Evolutionary conservation across 2,329 filamentous ascomycete species (phyloP), one percentile per base, ranked within the genome.

Genomic region (Sclerotinia nivalis): DNA sequence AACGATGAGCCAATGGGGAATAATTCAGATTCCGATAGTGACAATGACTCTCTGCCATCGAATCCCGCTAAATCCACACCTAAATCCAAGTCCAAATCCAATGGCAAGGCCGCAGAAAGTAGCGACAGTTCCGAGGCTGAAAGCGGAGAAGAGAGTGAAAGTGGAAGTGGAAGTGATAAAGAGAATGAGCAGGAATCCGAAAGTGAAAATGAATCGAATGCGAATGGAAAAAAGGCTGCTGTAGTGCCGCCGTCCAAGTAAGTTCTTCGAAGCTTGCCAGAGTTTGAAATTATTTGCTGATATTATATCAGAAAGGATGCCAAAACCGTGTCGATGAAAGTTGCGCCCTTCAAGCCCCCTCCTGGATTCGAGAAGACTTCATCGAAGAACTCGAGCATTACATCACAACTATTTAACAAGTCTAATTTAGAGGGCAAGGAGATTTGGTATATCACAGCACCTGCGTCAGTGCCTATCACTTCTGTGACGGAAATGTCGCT

Each of bases 401-500:
- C 70, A 61, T 73, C 84, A 12, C 81, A 85, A 31, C 80, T 90
- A 67, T 88, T 91, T 75, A 85, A 82, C 75, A 82, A 86, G 70
- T 84, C 85, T 68, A 86, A 87, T 74, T 78, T 90, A 10, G 82
- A 88, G 69, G 89, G 89, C 72, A 93, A 93, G 82, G 89, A 93
- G 78, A 83, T 93, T 71, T 94, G 91, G 91, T 92, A 93, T 78
- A 92, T 94, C 75, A 92, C 89, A 13, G 89, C 90, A 4, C 91
- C 91, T 2, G 86, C 88, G 8, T 87, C 87, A 15, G 81, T 93
- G 3, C 88, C 91, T n/a, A 84, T 93, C 69, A 87, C 86, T 15
- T 84, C 90, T 1, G 81, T 93, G 60, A 86, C 88, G 76, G 84
- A 89, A 73, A 82, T 93, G 71, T 85, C 89, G 50, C 85, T 92